Conservation (phyloP, 768 basidiomycete genomes). For the Boletus vinaceobasis region DNA sequence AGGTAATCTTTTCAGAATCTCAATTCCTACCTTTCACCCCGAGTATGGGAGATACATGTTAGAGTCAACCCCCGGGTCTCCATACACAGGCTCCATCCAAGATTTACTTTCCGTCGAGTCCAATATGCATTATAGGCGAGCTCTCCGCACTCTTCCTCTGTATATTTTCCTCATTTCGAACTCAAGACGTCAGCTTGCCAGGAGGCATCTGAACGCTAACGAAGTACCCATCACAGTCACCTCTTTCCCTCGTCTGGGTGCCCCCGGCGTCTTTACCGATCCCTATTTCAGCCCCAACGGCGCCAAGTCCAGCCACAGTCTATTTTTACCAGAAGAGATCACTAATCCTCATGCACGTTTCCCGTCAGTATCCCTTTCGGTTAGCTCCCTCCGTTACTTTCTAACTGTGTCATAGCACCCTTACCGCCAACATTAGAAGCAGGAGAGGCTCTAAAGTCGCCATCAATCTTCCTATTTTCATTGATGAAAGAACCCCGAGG, state of each 20-base stretch:
- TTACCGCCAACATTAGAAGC: slow-evolving; percentile 94
- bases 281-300: slow-evolving; percentile 74
- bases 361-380: slow-evolving; percentile 63
- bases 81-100: slow-evolving; percentile 83
- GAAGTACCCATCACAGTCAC: slow-evolving; percentile 93
- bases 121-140: slow-evolving; percentile 91
- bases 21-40: slow-evolving; percentile 90
- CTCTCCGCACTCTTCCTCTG: background rate
- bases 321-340: slow-evolving; percentile 93
- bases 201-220: slow-evolving; percentile 75
- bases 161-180: slow-evolving; percentile 6
- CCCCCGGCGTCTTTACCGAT: slow-evolving; percentile 87
- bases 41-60: slow-evolving; percentile 99
- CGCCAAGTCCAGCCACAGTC: slow-evolving; percentile 84
- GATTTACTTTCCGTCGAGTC: slow-evolving; percentile 88
- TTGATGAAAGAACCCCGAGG: slow-evolving; percentile 81
- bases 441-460: slow-evolving; percentile 91
- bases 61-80: slow-evolving; percentile 94
- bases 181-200: slow-evolving; percentile 75
- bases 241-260: slow-evolving; percentile 91
- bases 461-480: slow-evolving; percentile 91
- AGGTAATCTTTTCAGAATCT: slow-evolving; percentile 41
- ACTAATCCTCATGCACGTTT: slow-evolving; percentile 98
- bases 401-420: slow-evolving; percentile 55
- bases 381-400: background rate